phyloP scores from a whole-genome alignment of 805 yeast species.

The Ogataea naganishii region DNA sequence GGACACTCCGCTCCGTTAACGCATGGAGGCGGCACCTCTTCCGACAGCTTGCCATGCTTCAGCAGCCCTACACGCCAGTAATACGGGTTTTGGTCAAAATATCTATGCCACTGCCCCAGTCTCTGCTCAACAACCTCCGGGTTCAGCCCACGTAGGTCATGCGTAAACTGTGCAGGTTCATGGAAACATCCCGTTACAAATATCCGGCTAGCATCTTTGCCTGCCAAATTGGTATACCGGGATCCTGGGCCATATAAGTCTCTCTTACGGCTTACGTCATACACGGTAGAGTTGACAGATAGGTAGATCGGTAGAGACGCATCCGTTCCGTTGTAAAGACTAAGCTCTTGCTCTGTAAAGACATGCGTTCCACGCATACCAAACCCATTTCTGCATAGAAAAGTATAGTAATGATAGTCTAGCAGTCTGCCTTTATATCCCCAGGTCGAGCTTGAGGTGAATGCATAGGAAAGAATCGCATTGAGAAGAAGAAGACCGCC shows the following conservation, averaged over 20 bases:
- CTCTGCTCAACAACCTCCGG: slow-evolving; percentile 26
- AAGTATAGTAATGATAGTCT: slow-evolving; percentile 30
- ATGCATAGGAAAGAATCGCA: slow-evolving; percentile 43
- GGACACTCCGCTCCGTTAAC: slow-evolving; percentile 10
- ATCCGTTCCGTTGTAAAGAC: slow-evolving; percentile 43
- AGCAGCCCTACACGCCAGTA: slow-evolving; percentile 63
- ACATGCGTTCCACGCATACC: slow-evolving; percentile 13
- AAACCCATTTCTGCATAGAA: slow-evolving; percentile 8
- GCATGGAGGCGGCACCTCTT: slow-evolving; percentile 47
- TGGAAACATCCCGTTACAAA: slow-evolving; percentile 63
- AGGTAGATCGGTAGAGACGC: slow-evolving; percentile 43
- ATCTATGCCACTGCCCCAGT: slow-evolving; percentile 44
- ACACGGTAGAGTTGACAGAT: slow-evolving; percentile 52
- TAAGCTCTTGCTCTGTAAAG: slow-evolving; percentile 37
- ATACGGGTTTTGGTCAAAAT: slow-evolving; percentile 31
- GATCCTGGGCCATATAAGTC: slow-evolving; percentile 49
- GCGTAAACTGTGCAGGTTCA: slow-evolving; percentile 45
- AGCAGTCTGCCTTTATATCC: slow-evolving; percentile 46
- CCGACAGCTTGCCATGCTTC: slow-evolving; percentile 31
- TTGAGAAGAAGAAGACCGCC: slow-evolving; percentile 39
- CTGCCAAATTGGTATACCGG: slow-evolving; percentile 45
- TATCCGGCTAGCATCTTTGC: slow-evolving; percentile 61
- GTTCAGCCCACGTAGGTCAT: slow-evolving; percentile 56
- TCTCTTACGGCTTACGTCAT: slow-evolving; percentile 47
- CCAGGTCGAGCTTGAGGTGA: slow-evolving; percentile 54